Base-by-base conservation (phyloP, 2,329 filamentous ascomycete genomes). In the Pseudocercospora crystallina region DNA sequence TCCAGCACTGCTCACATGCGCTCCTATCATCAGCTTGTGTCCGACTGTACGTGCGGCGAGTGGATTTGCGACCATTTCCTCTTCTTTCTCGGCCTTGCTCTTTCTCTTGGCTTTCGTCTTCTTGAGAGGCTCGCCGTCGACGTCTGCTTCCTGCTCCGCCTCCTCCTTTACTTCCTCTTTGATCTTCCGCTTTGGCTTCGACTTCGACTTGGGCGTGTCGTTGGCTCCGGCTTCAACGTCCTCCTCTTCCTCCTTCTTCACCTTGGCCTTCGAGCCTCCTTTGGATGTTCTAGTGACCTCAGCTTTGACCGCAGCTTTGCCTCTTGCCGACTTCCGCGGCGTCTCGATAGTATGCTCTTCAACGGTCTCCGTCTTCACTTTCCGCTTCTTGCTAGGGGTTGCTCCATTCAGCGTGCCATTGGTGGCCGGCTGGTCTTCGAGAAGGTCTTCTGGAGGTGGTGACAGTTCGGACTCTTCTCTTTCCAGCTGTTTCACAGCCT, bases 1-100 rank as follows among this genome's bases (percentile, higher is more conserved):
- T 75, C 91, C 92, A 26, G 94, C 90, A 56, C 82, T 85, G 70
- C 87, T 94, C 54, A 97, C 90, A 69, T 99, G 94, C 1, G 94
- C 94, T 12, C 94, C 94, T 48, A 99, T 86, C 64, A 88, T 86
- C 80, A 96, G 87, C 67, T 85, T 85, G 55, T 92, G 76, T 1
- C 83, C 82, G 4, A 78, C 71, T 0, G 90, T 91, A 32, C 94
- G 81, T 20, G 78, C 74, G 14, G 84, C 85, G 1, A 96, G 70
- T 0, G 88, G 84, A 76, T 83, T 82, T 8, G 74, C 72, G 58
- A 78, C 77, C 43, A 75, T 73, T 47, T 76, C 73, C 56, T 81
- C 80, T 53, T 82, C 78, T 60, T 80, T 76, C 58, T 82, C 80
- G 34, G 77, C 78, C 64, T 81, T 83, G 11, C 74, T 69, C 62